Base-by-base conservation (phyloP, 257 asterid genomes). In the Nicotiana sylvestris region DNA sequence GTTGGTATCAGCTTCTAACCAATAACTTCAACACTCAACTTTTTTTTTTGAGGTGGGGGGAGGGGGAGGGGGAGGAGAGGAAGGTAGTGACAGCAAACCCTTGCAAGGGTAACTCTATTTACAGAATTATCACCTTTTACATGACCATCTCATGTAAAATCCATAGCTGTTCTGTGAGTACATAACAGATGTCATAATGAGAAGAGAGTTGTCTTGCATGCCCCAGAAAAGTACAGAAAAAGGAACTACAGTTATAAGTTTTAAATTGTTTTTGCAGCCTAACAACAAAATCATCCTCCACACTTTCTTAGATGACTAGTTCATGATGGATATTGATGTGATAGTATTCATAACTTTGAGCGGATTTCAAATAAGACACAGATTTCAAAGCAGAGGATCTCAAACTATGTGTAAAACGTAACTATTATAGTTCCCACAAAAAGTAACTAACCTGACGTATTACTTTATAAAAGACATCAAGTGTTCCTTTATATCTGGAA, bases 381-480 rank as follows among this genome's bases (percentile, higher is more conserved):
- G 16, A 27, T 76, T 8, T 32, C 80, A 76, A 76, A 76, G 46
- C 80, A 76, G 46, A 53, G 16, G 64, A 51, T 76, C 46, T 76
- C 65, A 49, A 76, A 76, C 21, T 51, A 76, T 18, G 35, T 11
- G 70, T 4, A 13, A 65, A 5, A 65, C 2, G 70, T 65, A 17
- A 13, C 70, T 30, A 30, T 65, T 29, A 37, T 62, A 49, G 35
- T 80, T 46, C 61, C 56, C 64, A 62, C 30, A 85, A 27, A 82
- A 81, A 11, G 65, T 81, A 55, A 88, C 97, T 62, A 84, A 94
- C 98, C 97, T 95, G 94, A 13, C 89, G 92, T 66, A 82, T 84
- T 64, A 94, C 90, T 91, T 91, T 94, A 86, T 83, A 84, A 57
- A 94, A 86, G 64, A 95, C 94, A 89, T 95, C 98, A 76, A 90